Conservation (phyloP, 805 yeast species). For the Candida koratica region DNA sequence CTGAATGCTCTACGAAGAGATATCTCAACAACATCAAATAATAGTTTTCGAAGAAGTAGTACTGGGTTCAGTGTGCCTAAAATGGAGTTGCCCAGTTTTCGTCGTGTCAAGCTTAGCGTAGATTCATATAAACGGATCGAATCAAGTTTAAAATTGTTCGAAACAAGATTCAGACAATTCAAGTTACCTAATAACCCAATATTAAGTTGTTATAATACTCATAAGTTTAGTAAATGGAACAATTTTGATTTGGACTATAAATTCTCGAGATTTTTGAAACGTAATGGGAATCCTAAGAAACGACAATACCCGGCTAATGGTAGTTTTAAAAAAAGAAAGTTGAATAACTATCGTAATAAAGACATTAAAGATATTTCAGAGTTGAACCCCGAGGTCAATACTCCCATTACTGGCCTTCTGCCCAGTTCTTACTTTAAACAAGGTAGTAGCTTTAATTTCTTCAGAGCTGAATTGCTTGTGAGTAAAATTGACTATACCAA, state of each 20-base stretch:
- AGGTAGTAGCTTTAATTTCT: slow-evolving; percentile 21
- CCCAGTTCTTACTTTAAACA: slow-evolving; percentile 19
- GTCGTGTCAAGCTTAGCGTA: not conserved
- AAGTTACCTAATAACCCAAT: slow-evolving; percentile 1
- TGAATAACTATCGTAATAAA: not conserved
- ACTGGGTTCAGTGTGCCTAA: slow-evolving; percentile 2
- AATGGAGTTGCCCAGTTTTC: not conserved
- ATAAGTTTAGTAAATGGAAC: slow-evolving; percentile 3
- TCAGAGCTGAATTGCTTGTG: slow-evolving; percentile 17
- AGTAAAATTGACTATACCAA: slow-evolving; percentile 18
- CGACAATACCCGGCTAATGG: not conserved
- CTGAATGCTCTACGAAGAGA: slow-evolving; percentile 10
- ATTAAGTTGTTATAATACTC: slow-evolving; percentile 5
- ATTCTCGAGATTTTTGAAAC: slow-evolving; percentile 5
- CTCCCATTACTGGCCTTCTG: slow-evolving; percentile 8
- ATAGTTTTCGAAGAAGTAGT: slow-evolving; percentile 2
- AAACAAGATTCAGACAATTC: slow-evolving; percentile 1
- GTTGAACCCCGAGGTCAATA: slow-evolving; percentile 9
- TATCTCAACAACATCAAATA: not conserved
- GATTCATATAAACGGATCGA: slow-evolving; percentile 2
- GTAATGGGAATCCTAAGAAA: slow-evolving; percentile 1
- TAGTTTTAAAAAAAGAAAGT: slow-evolving; percentile 1
- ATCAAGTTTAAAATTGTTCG: not conserved
- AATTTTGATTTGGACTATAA: slow-evolving; percentile 9
- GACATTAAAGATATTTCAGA: slow-evolving; percentile 3